Evolutionary conservation across 2,329 filamentous ascomycete species (phyloP), one percentile per base, ranked within the genome.

Genomic region (Fusarium graminum): DNA sequence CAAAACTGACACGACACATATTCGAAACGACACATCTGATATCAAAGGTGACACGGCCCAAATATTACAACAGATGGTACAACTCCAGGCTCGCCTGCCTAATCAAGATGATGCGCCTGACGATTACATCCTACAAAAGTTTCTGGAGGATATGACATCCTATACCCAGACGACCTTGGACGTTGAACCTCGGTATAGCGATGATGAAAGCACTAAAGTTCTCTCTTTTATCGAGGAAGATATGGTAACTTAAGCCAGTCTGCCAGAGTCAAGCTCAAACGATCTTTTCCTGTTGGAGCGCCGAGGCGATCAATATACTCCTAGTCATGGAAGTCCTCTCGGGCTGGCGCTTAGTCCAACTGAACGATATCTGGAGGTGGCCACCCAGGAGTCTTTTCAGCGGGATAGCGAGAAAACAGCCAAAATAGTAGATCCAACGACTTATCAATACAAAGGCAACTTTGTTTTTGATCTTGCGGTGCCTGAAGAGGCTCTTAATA

Each of bases 81-180:
- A 29, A 13, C 52, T 67, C 6, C 58, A 63, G 16, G 50, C 49
- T 5, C 49, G 40, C 2, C 17, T 67, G 0, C 64, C 52, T 1
- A 29, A 34, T 4, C 41, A 29, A 0, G 22, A 54, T 2, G 2
- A 34, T 6, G 41, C 46, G 0, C 19, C 38, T 0, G 67, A 67
- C 12, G 59, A 63, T 1, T 56, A 16, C 5, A 40, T 60, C 16
- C n/a, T 67, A 0, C 64, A 67, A 6, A 28, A 4, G 3, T 67
- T 63, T 3, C 29, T 67, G 0, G 59, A 67, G 10, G 53, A 67
- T 0, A 63, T 67, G 63, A 52, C 49, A 5, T 45, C 28, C 2
- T 60, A 63, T 32, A 67, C 64, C 0, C 53, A 67, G 30, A 7
- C 28, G 16, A 44, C 41, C 2, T 9, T 63, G 0, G 58, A 60